Percentiles rank a stretch among this genome's conserved stretches.
phyloP scores from a whole-genome alignment of 129 eudicot species.

The Cynara cardunculus region DNA sequence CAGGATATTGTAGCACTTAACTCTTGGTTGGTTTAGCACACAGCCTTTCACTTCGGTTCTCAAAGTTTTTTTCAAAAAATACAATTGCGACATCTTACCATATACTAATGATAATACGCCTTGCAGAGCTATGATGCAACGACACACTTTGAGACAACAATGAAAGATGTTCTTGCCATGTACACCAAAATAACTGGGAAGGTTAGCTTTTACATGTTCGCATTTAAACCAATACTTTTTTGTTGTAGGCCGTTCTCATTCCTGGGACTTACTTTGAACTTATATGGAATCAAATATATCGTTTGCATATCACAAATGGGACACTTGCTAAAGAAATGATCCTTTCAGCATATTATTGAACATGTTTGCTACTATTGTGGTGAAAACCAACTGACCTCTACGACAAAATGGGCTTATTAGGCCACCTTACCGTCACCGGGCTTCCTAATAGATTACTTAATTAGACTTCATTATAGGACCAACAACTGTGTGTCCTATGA shows the following conservation, averaged over 20 bases:
- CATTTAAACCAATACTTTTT: not conserved
- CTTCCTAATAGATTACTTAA: not conserved
- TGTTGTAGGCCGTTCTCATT: not conserved
- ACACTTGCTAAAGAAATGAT: not conserved
- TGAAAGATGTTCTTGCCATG: slow-evolving; percentile 70
- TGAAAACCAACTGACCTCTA: not conserved
- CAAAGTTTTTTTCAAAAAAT: not conserved
- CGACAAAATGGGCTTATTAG: not conserved
- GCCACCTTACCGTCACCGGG: not conserved
- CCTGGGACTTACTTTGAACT: not conserved
- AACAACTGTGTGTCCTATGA: not conserved
- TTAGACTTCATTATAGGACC: not conserved
- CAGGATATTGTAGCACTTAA: too few species aligned
- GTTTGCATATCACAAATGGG: slow-evolving; percentile 9
- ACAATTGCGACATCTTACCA: not conserved
- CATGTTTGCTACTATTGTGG: not conserved
- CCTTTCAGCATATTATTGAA: not conserved
- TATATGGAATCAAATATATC: not conserved
- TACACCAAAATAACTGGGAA: slow-evolving; percentile 87
- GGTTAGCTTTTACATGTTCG: slow-evolving; percentile 33
- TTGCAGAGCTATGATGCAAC: slow-evolving; percentile 85
- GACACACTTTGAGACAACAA: slow-evolving; percentile 90
- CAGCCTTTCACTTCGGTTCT: not conserved
- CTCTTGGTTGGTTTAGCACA: not conserved
- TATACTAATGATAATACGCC: not conserved